These are phyloP conservation scores for Gonium pectorale DNA, from an alignment of 139 green algal species.

Conservation along the genomic window DNA sequence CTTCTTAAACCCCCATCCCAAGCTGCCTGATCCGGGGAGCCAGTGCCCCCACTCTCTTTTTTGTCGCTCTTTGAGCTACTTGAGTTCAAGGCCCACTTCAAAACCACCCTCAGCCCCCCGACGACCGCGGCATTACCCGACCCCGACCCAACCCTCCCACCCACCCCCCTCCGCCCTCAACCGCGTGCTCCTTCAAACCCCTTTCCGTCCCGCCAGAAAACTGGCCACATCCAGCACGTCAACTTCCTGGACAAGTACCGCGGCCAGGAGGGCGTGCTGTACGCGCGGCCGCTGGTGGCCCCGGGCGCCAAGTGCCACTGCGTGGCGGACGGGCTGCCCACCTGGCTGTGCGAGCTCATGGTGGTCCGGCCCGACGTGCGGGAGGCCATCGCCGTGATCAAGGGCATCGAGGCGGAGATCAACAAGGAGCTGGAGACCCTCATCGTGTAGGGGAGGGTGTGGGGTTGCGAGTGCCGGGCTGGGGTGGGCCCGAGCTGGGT, in stretches of 20 bases:
- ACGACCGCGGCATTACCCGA: too few species aligned
- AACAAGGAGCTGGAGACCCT: conserved; percentile 53
- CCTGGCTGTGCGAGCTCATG: conserved; percentile 87
- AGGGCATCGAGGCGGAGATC: conserved; percentile 63
- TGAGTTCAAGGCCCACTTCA: too few species aligned
- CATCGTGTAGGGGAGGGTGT: conserved; percentile 45
- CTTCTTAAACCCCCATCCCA: not conserved
- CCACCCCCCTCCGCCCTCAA: not conserved
- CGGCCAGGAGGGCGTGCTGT: conserved; percentile 76
- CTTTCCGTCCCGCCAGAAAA: conserved; percentile 43
- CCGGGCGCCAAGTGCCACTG: conserved; percentile 57
- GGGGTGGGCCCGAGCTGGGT: too few species aligned
- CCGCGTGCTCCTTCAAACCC: not conserved
- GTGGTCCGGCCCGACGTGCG: conserved; percentile 72
- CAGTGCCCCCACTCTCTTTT: too few species aligned
- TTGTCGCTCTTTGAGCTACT: too few species aligned
- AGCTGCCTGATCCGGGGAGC: too few species aligned
- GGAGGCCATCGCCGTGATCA: conserved; percentile 81
- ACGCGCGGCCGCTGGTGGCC: conserved; percentile 79
- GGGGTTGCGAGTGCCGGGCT: too few species aligned
- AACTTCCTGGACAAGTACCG: conserved; percentile 65
- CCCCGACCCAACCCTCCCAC: not conserved
- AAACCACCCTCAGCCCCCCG: too few species aligned
- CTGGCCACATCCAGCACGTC: conserved; percentile 60
- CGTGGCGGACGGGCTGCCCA: conserved; percentile 88